Base-by-base conservation (phyloP, 2,329 filamentous ascomycete genomes). In the Nectriaceae sp. region DNA sequence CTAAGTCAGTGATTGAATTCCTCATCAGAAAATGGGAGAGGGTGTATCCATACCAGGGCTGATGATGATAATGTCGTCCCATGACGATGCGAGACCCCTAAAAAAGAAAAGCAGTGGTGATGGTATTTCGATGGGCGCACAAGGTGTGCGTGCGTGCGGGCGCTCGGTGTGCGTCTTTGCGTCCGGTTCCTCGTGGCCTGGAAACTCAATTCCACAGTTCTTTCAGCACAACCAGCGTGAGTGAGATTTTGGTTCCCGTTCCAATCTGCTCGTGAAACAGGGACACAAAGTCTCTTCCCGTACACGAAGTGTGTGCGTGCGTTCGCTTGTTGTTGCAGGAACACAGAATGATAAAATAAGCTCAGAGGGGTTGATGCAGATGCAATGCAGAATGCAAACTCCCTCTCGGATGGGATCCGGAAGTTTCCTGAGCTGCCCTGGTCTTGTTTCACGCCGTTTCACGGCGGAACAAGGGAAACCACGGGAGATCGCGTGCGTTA, bases 41-140 rank as follows among this genome's bases (percentile, higher is more conserved):
- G 19, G 37, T 21, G 8, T 33, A 21, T n/a, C 11, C 46, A 26
- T 56, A 65, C 64, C 57, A 64, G 40, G 57, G 56, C 40, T 62
- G 60, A 42, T 63, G 63, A 40, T 60, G 59, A 46, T 62, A 62
- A 49, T 59, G 59, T 46, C 60, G 61, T 36, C 62, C 50, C 64
- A 66, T 65, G 45, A 42, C 56, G 59, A 48, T 16, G 40, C 39
- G n/a, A 21, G 48, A 29, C 29, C 24, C 13, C 24, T 6, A 29
- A 29, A 13, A 13, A 29, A 6, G 24, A n/a, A n/a, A n/a, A n/a
- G n/a, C n/a, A 35, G 13, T 29, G 24, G 33, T 42, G 44, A 45
- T 11, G 44, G 37, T 40, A 40, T 29, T 40, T 54, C 48, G 36
- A 45, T 43, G 42, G 38, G 40, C n/a, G n/a, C n/a, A 53, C 33